Evolutionary conservation across 2,329 filamentous ascomycete genomes (phyloP).

Genomic region (Penicillium frequentans): DNA sequence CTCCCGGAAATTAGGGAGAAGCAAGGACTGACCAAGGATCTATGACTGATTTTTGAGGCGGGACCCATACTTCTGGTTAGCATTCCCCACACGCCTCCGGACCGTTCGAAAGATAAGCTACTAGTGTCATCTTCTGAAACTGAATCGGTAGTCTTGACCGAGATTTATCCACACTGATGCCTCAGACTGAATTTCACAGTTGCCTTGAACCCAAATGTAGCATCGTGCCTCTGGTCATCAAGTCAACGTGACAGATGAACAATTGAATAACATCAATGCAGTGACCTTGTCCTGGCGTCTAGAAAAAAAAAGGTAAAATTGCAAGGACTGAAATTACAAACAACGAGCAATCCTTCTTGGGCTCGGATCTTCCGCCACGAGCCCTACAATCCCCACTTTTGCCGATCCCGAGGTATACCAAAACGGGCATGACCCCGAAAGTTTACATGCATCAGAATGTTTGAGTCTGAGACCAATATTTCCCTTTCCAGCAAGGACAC

Average conservation of each 20-base stretch:
- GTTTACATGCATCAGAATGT: background rate
- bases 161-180: background rate
- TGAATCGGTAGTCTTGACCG: background rate
- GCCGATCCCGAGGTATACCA: background rate
- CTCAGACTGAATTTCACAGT: background rate
- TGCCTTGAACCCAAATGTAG: background rate
- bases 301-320: background rate
- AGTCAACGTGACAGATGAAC: background rate
- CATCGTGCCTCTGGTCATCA: background rate
- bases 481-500: background rate
- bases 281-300: background rate
- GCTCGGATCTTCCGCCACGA: background rate
- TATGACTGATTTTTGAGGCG: constrained; percentile 1
- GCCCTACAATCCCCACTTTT: background rate
- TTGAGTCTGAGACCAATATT: background rate
- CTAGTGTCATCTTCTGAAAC: background rate
- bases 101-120: background rate
- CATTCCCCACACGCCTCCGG: background rate
- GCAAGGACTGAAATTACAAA: background rate
- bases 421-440: background rate
- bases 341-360: background rate
- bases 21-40: background rate
- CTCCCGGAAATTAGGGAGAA: background rate
- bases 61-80: background rate
- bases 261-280: background rate